These are phyloP conservation scores for Immersiporthe knoxdaviesiana DNA, from an alignment of 2,329 filamentous ascomycete species.

Conservation along the genomic window DNA sequence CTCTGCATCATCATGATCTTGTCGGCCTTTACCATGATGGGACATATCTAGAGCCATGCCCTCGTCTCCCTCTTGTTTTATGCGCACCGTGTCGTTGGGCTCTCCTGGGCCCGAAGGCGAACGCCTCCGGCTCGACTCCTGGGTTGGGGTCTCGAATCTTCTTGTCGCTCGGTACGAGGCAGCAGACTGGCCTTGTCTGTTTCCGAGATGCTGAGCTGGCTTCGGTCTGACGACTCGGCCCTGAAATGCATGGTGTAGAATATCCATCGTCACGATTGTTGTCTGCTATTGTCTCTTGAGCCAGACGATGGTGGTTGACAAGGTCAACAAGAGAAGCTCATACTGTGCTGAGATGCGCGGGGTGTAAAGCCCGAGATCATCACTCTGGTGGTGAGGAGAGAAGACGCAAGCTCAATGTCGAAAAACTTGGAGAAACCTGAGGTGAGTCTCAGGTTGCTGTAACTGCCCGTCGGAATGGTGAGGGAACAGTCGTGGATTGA, in stretches of 20 bases:
- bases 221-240: slow-evolving; percentile 20
- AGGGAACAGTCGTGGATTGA: background rate
- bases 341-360: background rate
- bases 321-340: background rate
- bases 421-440: background rate
- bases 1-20: background rate
- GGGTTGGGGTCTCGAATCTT: background rate
- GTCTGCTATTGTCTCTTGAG: background rate
- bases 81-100: background rate
- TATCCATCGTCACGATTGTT: slow-evolving; percentile 4
- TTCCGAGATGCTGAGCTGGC: background rate
- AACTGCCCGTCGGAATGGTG: background rate
- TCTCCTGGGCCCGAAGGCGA: background rate
- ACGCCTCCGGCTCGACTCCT: background rate
- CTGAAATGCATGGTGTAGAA: slow-evolving; percentile 6
- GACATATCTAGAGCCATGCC: background rate
- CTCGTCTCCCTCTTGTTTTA: slow-evolving; percentile 24
- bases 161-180: background rate
- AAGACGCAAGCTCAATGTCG: background rate
- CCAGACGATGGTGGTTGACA: background rate
- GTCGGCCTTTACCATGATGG: background rate
- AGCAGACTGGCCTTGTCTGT: background rate
- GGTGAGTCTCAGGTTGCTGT: background rate
- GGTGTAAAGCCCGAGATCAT: background rate
- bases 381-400: background rate